Base-by-base conservation (phyloP, 2,329 filamentous ascomycete genomes). In the Paraphaeosphaeria sporulosa region DNA sequence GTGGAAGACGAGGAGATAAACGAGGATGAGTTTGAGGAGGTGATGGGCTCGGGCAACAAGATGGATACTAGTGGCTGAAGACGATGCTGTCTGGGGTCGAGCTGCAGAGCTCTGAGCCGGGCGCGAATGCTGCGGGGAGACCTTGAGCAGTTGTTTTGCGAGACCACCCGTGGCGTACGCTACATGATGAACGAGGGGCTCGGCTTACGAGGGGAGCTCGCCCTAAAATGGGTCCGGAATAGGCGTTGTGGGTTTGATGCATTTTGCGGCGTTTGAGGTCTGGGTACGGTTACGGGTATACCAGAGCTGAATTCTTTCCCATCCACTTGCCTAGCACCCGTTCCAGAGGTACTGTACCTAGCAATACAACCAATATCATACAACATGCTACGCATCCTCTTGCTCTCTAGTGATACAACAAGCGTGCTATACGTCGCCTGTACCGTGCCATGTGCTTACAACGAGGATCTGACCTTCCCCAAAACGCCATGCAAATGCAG, bases 11-110 rank as follows among this genome's bases (percentile, higher is more conserved):
- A 75, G 34, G 68, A 71, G 42, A 71, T 73, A 23, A 80, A 81
- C 67, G 77, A 82, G 58, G 78, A 82, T 65, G 78, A 81, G 57
- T 83, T 82, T 68, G 79, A 77, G 64, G 74, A 76, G 60, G 76
- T 73, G 5, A 77, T 78, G 75, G 76, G 76, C 3, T 36, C 64
- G 8, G 67, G 61, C 15, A 71, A 71, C 44, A 72, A 66, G 23
- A 74, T 74, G 56, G 78, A 78, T 75, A 67, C 60, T 21, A 70
- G 77, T 61, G 73, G 70, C 48, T 78, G 68, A 75, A 49, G 4
- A 9, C 42, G 30, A 4, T 15, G 38, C 25, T 36, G 42, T 23
- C 21, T 17, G 32, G 40, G 48, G 17, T 40, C 19, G 25, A 42
- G 19, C 9, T 17, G 15, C 12, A 27, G 13, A 38, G 19, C 25